phyloP scores from a whole-genome alignment of 495 filamentous ascomycete genomes.

The Aspergillus coremiiformis region DNA sequence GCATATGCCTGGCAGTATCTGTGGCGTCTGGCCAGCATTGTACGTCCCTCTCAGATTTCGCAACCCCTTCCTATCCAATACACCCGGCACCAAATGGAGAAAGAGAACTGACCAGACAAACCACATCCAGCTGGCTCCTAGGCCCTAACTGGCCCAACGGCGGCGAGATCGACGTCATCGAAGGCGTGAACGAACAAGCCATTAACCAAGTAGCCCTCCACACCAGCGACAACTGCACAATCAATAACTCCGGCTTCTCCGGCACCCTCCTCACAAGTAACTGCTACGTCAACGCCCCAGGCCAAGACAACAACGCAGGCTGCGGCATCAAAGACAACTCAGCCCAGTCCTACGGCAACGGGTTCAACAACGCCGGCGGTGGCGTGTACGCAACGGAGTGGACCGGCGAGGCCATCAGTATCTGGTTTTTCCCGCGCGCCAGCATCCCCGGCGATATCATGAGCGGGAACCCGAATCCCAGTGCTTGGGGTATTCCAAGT shows the following conservation, averaged over 20 bases:
- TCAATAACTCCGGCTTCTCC: constrained; percentile 40
- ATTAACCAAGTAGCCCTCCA: constrained; percentile 60
- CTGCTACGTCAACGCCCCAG: constrained; percentile 47
- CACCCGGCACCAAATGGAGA: background rate
- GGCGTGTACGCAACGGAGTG: constrained; percentile 61
- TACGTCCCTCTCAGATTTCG: constrained; percentile 45
- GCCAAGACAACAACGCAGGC: constrained; percentile 42
- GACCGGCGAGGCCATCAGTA: constrained; percentile 48
- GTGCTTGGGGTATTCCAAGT: constrained; percentile 49
- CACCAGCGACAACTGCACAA: constrained; percentile 52
- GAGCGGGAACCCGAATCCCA: constrained; percentile 45
- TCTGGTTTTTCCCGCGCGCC: constrained; percentile 53
- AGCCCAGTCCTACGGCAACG: constrained; percentile 41
- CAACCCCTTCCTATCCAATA: too few species aligned
- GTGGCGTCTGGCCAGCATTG: constrained; percentile 55
- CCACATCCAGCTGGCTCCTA: constrained; percentile 38
- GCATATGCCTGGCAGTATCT: constrained; percentile 49
- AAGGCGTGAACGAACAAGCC: constrained; percentile 52
- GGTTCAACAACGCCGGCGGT: constrained; percentile 51
- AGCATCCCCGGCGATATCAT: constrained; percentile 47
- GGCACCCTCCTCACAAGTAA: constrained; percentile 34
- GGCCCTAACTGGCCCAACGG: constrained; percentile 57
- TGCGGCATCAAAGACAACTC: constrained; percentile 41
- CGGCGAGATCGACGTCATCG: constrained; percentile 70
- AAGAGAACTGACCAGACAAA: constrained; percentile 9